These are phyloP conservation scores for Petunia axillaris DNA, from an alignment of 257 asterid species.

Conservation along the genomic window DNA sequence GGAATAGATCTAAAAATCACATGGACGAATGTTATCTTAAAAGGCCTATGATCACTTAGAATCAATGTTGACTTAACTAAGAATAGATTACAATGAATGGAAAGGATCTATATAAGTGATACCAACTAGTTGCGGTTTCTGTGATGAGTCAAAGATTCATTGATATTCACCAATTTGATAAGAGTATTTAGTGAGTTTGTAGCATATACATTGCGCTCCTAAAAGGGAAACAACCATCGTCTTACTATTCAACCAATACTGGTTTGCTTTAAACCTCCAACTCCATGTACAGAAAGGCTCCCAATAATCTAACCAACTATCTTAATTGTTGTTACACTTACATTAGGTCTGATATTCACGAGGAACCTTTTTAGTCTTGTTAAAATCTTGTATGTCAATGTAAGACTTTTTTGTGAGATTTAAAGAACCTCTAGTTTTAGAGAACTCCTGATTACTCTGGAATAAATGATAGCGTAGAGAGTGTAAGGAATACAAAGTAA, in stretches of 20 bases:
- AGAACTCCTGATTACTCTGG: background rate
- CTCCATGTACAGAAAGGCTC: background rate
- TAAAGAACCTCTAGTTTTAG: background rate
- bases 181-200: background rate
- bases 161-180: background rate
- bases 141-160: background rate
- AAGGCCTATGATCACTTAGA: background rate
- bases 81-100: too few species aligned
- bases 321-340: slow-evolving; percentile 2
- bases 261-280: background rate
- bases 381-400: background rate
- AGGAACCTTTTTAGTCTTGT: background rate
- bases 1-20: background rate
- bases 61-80: background rate
- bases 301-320: background rate
- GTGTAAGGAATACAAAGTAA: background rate
- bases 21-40: background rate
- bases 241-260: background rate
- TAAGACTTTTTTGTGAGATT: background rate
- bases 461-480: background rate
- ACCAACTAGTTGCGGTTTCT: background rate
- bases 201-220: background rate
- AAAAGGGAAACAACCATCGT: background rate
- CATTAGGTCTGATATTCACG: background rate
- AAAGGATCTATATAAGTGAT: background rate